These are phyloP conservation scores for Podaxis rugospora DNA, from an alignment of 768 basidiomycete species.

Conservation along the genomic window DNA sequence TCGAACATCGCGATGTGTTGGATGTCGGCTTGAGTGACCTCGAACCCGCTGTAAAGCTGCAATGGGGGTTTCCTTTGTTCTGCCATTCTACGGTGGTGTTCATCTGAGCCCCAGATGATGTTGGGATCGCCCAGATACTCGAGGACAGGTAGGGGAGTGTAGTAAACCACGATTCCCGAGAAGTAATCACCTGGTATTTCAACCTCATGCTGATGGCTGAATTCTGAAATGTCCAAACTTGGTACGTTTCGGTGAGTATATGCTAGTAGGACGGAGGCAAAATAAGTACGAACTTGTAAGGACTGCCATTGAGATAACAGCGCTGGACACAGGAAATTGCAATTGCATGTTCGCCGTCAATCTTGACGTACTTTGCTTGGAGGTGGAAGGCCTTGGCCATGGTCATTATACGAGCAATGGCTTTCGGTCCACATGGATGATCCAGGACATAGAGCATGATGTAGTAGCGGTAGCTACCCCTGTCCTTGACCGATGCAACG, in stretches of 20 bases:
- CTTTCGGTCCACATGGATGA: conserved; percentile 39
- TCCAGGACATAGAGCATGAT: conserved; percentile 55
- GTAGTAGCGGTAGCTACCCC: conserved; percentile 38
- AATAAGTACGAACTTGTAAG: conserved; percentile 16
- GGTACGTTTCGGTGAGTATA: background rate
- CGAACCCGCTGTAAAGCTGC: conserved; percentile 36
- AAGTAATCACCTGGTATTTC: conserved; percentile 39
- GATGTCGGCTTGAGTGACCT: conserved; percentile 26
- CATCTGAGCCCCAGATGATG: conserved; percentile 30
- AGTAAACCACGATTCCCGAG: conserved; percentile 41
- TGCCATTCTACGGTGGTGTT: conserved; percentile 31
- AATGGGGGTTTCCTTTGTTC: conserved; percentile 36
- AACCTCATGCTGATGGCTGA: conserved; percentile 28
- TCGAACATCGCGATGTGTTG: conserved; percentile 27
- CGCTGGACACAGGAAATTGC: conserved; percentile 51
- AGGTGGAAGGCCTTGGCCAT: conserved; percentile 50
- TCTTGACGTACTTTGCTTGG: conserved; percentile 56
- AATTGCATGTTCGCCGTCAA: conserved; percentile 41
- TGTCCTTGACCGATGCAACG: conserved; percentile 52
- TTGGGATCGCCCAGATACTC: conserved; percentile 30
- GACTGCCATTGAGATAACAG: conserved; percentile 24
- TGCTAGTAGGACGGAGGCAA: background rate
- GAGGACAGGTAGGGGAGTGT: conserved; percentile 35
- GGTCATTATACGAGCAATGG: conserved; percentile 47
- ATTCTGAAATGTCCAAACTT: conserved; percentile 35